These are phyloP conservation scores for Leishmania guyanensis DNA, from an alignment of 208 protist species.

Conservation along the genomic window DNA sequence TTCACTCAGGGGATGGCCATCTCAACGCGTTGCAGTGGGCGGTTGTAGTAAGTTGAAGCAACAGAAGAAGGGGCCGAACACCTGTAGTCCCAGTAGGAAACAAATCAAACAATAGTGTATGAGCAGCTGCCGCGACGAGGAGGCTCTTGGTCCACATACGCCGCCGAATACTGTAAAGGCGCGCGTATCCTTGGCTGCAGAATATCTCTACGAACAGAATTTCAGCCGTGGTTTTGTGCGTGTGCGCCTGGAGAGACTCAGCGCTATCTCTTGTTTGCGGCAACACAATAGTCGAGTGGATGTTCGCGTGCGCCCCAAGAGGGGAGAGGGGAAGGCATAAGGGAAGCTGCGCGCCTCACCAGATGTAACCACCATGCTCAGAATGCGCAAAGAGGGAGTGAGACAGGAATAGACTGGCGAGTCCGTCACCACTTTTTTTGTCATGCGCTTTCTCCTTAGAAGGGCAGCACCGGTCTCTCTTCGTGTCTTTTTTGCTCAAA, in stretches of 20 bases:
- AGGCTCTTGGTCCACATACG: too few species aligned
- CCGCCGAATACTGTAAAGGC: not conserved
- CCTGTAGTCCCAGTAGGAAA: not conserved
- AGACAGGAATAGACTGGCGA: not conserved
- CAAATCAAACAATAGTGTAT: constrained; percentile 4
- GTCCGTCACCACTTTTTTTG: not conserved
- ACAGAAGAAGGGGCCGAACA: not conserved
- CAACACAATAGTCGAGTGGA: not conserved
- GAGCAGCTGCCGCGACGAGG: not conserved
- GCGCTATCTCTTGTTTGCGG: not conserved
- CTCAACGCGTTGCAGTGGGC: not conserved
- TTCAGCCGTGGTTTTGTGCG: too few species aligned
- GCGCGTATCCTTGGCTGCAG: not conserved
- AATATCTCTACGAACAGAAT: not conserved
- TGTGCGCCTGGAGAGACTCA: not conserved
- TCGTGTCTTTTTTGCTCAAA: not conserved
- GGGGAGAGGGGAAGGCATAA: not conserved
- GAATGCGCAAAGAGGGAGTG: not conserved
- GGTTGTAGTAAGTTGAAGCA: constrained; percentile 6
- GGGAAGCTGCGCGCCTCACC: not conserved
- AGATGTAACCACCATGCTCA: not conserved
- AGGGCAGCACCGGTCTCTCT: not conserved
- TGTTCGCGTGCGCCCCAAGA: not conserved
- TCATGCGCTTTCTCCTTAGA: not conserved
- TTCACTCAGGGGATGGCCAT: not conserved